Evolutionary conservation across 345 rosid species (phyloP).

Genomic region (Linum usitatissimum): DNA sequence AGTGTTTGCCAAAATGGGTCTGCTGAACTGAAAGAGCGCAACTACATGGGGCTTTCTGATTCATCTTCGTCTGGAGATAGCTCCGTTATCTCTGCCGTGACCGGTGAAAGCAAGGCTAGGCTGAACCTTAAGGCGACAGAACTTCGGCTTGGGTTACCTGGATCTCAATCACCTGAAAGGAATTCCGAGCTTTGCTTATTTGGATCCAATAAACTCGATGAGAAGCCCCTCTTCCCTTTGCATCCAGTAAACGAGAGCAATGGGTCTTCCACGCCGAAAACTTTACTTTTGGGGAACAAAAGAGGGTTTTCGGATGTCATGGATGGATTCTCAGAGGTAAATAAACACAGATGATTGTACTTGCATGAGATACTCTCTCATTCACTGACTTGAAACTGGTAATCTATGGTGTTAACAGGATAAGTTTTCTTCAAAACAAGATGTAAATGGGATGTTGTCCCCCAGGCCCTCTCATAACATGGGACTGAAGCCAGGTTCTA

Average conservation of each 20-base stretch:
- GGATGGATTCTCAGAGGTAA: slow-evolving; percentile 46
- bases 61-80: slow-evolving; percentile 22
- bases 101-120: slow-evolving; percentile 13
- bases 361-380: background rate
- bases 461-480: slow-evolving; percentile 28
- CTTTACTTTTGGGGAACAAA: slow-evolving; percentile 25
- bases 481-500: slow-evolving; percentile 39
- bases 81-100: slow-evolving; percentile 7
- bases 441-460: slow-evolving; percentile 18
- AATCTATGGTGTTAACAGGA: slow-evolving; percentile 32
- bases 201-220: slow-evolving; percentile 17
- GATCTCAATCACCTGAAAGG: slow-evolving; percentile 27
- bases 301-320: slow-evolving; percentile 47
- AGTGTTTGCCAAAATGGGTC: slow-evolving; percentile 19
- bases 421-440: slow-evolving; percentile 28
- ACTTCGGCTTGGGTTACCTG: slow-evolving; percentile 26
- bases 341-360: background rate
- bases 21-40: slow-evolving; percentile 18
- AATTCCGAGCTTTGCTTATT: slow-evolving; percentile 13
- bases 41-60: slow-evolving; percentile 30
- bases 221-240: slow-evolving; percentile 25
- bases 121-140: slow-evolving; percentile 27
- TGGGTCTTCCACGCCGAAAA: slow-evolving; percentile 14
- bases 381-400: slow-evolving; percentile 14
- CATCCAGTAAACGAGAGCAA: slow-evolving; percentile 19